Evolutionary conservation across 1,284 basidiomycete species (phyloP), one percentile per base, ranked within the genome.

Genomic region (Rhodotorula glutinis): DNA sequence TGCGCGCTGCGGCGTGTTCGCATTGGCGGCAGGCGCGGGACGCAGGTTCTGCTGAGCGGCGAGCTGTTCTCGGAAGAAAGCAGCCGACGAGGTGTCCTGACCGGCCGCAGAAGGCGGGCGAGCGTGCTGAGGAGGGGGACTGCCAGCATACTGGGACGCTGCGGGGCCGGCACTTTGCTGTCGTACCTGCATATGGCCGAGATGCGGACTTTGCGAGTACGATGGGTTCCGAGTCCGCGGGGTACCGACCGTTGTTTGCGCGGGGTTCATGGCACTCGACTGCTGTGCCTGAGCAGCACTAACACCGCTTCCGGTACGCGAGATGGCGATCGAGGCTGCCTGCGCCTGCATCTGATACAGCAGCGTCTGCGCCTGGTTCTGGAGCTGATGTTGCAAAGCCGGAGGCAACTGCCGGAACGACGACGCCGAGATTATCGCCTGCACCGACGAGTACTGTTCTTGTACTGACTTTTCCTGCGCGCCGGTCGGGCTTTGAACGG

Each of bases 291-390:
- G 49, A 13, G 47, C 21, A 4, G 38, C 23, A 21, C 23, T 47
- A 21, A 47, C 46, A 9, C 38, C n/a, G 16, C 14, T n/a, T 3
- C 16, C n/a, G 30, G 38, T 41, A 19, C 55, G 41, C 52, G 54
- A 58, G 21, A 33, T 56, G 40, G 33, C 53, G 10, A 25, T 27
- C 30, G 65, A 43, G 2, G 56, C 56, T 2, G 62, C 56, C 33
- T 73, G 71, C 14, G 60, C 56, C 55, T 73, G 71, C 56, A 73
- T 61, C 41, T 67, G 59, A 38, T 64, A 63, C 23, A 70, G 41
- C 25, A 70, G 53, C 2, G 43, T 19, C 49, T 68, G 63, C 13
- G 66, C 66, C 27, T 68, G 60, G 1, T 21, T 27, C 38, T 71
- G 71, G 10, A 73, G 46, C 33, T 66, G 57, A 23, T 65, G 52